Evolutionary conservation across 129 eudicot genomes (phyloP), one percentile per base, ranked within the genome.

Genomic region (Pulicaria dysenterica): DNA sequence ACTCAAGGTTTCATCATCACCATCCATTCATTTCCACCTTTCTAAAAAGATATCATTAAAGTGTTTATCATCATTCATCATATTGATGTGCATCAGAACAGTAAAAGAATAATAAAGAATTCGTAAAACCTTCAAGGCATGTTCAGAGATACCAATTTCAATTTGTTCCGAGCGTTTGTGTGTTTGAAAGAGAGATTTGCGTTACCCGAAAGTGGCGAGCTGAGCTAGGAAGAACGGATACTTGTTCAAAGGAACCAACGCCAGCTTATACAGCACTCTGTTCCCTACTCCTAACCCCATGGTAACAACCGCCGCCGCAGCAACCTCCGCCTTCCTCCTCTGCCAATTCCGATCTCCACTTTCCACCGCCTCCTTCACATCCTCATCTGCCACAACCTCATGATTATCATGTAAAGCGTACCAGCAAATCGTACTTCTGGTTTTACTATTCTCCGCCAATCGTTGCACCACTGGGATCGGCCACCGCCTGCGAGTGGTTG

Each of bases 181-280:
- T 11, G 16, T 3, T 45, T 0, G 64, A 14, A 4, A 42, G 50
- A 43, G 38, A 61, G 53, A 6, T n/a, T 19, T 47, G 43, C 9
- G 34, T 16, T 85, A 92, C 97, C 98, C 98, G 82, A 92, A 86
- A 67, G 98, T 92, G n/a, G 98, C 98, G 53, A 92, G 79, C 73
- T 92, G 98, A 79, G 98, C 98, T 6, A 92, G 79, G 69, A 92
- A 92, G 80, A 92, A 92, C 0, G 98, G 98, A 67, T 92, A 87
- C 17, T 67, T 88, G 69, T 87, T 89, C 70, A 92, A 87, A 11
- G 98, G 98, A 63, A 89, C 96, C 65, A 92, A 80, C 36, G 98
- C 98, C 17, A 92, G 85, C 77, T 92, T 92, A 77, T 92, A 89
- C 63, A 92, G 73, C 58, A 92, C 98, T 4, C 98, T 91, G 78